Evolutionary conservation across 179 eudicot species (phyloP), one percentile per base, ranked within the genome.

Genomic region (Vitellaria paradoxa): DNA sequence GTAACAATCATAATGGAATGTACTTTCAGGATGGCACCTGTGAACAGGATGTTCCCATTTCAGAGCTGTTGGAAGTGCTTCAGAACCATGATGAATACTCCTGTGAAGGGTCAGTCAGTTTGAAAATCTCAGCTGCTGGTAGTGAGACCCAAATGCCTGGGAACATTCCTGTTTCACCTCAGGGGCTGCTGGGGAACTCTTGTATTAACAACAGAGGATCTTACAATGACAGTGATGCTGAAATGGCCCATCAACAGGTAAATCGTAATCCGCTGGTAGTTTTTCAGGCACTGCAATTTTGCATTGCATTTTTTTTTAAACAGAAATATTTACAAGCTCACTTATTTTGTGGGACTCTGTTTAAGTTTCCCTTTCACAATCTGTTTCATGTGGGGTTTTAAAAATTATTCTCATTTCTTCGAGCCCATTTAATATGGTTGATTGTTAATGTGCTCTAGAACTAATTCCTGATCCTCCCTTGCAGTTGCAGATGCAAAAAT

Each of bases 11-110:
- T 14, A 73, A 69, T 70, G 82, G 82, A 42, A 50, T 76, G 24
- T 61, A 67, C 62, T 83, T 83, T 64, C 82, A 73, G 74, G 85
- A 83, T 80, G 83, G 85, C 30, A 67, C 82, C 20, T 50, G 78
- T n/a, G 85, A 83, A 77, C 85, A 72, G 76, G 85, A 83, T 73
- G 83, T 73, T 12, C 76, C 81, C 53, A 56, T 82, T 26, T 62
- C 80, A 12, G 79, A 82, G 9, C 68, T 82, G 30, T 62, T 79
- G 70, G 75, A 77, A 65, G 63, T 59, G 18, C 68, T 76, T 67
- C 78, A 72, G 26, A 75, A 76, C 60, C 24, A 42, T 61, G 67
- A 57, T 20, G 62, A 79, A 40, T 17, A 66, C 74, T 49, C 71
- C 18, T 59, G 24, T 53, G 74, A 64, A 59, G 82, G 23, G 10